Evolutionary conservation across 768 basidiomycete genomes (phyloP).

Genomic region (Brasilioporus rufonigricans): DNA sequence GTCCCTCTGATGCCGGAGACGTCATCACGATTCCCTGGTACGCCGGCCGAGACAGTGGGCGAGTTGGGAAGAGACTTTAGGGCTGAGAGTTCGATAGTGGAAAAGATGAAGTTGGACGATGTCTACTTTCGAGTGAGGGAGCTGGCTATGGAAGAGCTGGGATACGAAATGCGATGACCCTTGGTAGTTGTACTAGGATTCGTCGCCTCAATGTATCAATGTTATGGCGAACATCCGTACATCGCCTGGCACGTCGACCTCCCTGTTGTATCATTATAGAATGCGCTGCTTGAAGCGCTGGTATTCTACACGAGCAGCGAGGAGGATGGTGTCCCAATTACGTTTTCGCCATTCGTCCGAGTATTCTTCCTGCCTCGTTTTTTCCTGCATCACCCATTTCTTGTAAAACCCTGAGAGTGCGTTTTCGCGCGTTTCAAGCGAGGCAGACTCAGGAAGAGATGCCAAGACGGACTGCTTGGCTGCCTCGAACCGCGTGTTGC

Average conservation of each 20-base stretch:
- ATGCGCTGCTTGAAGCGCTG: conserved; percentile 40
- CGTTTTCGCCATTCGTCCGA: conserved; percentile 65
- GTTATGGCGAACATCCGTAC: not conserved
- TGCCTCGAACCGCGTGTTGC: conserved; percentile 75
- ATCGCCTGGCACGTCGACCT: too few species aligned
- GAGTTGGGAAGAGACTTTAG: conserved; percentile 59
- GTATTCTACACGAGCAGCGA: conserved; percentile 57
- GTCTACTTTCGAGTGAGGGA: conserved; percentile 63
- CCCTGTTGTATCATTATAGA: conserved; percentile 8
- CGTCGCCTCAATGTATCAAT: not conserved
- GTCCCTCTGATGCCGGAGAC: conserved; percentile 61
- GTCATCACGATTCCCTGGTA: conserved; percentile 69
- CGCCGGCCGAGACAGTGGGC: conserved; percentile 63
- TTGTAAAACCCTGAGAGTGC: conserved; percentile 72
- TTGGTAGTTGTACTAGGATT: not conserved
- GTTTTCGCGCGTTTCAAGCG: conserved; percentile 57
- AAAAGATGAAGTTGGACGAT: conserved; percentile 53
- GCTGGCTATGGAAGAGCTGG: conserved; percentile 51
- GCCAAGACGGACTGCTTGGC: conserved; percentile 59
- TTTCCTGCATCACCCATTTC: conserved; percentile 74
- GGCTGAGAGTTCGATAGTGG: conserved; percentile 57
- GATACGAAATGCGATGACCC: conserved; percentile 32
- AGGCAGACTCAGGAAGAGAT: conserved; percentile 50
- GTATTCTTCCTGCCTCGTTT: conserved; percentile 53
- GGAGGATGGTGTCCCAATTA: conserved; percentile 53